Evolutionary conservation across 805 yeast species (phyloP), one percentile per base, ranked within the genome.

Genomic region (Nakazawaea holstii): DNA sequence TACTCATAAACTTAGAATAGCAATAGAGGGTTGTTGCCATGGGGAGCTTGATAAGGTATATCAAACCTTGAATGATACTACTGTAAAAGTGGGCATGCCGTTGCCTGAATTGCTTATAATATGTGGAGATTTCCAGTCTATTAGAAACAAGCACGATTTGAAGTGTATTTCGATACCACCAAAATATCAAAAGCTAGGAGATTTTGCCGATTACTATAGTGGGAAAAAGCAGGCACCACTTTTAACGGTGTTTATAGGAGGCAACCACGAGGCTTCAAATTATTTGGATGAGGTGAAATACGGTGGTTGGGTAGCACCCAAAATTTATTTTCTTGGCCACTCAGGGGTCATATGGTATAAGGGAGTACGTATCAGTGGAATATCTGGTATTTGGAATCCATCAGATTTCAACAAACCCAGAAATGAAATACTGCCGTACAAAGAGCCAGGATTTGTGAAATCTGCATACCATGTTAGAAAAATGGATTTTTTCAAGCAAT

Each of bases 281-380:
- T 87, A 86, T 60, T 59, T 94, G 52, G 69, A 76, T 51, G 89
- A 86, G 55, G 65, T 91, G 49, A 79, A 77, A 50, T 76, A 74
- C 60, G 99, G 99, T 10, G 99, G 99, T 0, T 94, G 92, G 87
- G 91, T 87, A 1, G 95, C 96, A 1, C 87, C 89, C 1, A 82
- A 84, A 52, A 87, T 94, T 11, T 94, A 84, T 63, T 94, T 80
- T 59, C 59, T 94, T 55, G 99, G 99, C 0, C 78, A 79, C 38
- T 76, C 83, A 15, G 88, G 90, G 13, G 80, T 80, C 2, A 66
- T 94, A 2, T 80, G 87, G 82, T 86, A 68, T 56, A 77, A 75
- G 53, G 97, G 97, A 0, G 53, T 92, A 5, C 68, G 84, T 50
- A 87, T 94, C 26, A 84, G 80, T 24, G 96, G 97, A 0, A 52